Conservation (phyloP, 2,329 filamentous ascomycete species). For the Blastomyces emzantsi region DNA sequence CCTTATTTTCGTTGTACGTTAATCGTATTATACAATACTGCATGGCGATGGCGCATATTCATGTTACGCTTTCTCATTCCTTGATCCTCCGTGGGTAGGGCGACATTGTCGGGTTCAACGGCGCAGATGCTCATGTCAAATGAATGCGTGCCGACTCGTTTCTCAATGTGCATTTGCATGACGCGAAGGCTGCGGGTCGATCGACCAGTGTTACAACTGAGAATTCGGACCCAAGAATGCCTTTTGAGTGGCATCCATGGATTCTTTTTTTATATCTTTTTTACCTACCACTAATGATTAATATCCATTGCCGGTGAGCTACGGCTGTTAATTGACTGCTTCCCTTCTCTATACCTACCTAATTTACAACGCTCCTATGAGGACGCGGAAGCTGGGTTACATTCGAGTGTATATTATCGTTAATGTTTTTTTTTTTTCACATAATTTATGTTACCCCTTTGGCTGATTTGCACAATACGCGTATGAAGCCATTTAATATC, state of each 20-base stretch:
- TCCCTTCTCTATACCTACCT: not conserved
- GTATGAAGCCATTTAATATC: not conserved
- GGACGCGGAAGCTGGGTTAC: not conserved
- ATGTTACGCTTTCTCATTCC: not conserved
- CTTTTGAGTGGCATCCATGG: not conserved
- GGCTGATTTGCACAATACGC: not conserved
- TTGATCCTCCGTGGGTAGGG: not conserved
- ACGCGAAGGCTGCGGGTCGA: not conserved
- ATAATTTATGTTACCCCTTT: not conserved
- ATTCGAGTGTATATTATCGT: not conserved
- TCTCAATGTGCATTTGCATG: slow-evolving; percentile 4
- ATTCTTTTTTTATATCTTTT: not conserved
- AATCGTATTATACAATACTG: slow-evolving; percentile 4
- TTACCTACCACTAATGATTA: not conserved
- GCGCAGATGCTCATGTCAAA: not conserved
- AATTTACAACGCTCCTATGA: not conserved
- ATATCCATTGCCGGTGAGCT: not conserved
- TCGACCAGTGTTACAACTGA: not conserved
- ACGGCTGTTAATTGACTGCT: not conserved
- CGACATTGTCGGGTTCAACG: not conserved
- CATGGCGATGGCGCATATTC: slow-evolving; percentile 5
- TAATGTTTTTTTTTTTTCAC: not conserved
- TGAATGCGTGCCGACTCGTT: not conserved
- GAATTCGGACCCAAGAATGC: not conserved
- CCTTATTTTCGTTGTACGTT: not conserved